Evolutionary conservation across 306 rosid species (phyloP).

Genomic region (Benincasa hispida): DNA sequence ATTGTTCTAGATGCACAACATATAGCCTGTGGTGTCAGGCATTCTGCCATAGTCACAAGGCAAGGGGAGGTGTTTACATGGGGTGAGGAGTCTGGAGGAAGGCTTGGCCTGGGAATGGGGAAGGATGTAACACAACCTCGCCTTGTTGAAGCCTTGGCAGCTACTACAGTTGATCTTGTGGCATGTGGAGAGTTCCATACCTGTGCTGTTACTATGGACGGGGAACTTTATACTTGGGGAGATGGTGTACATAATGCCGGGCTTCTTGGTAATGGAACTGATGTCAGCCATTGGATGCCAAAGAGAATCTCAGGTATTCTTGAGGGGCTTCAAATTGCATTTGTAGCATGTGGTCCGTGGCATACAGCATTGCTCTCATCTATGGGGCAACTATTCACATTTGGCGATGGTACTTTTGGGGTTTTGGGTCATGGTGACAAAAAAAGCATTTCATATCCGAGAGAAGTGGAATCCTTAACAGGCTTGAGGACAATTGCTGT

Average conservation of each 20-base stretch:
- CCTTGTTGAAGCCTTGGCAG: constrained; percentile 72
- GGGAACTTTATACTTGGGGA: constrained; percentile 98
- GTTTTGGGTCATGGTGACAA: constrained; percentile 90
- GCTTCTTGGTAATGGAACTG: constrained; percentile 71
- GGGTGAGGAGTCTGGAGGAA: constrained; percentile 98
- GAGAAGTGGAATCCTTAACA: constrained; percentile 93
- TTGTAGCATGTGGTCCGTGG: constrained; percentile 97
- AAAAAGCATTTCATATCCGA: constrained; percentile 61
- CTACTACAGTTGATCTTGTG: constrained; percentile 64
- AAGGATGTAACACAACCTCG: constrained; percentile 81
- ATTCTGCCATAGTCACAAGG: constrained; percentile 86
- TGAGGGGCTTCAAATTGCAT: constrained; percentile 90
- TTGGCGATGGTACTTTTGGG: constrained; percentile 98
- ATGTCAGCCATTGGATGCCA: constrained; percentile 92
- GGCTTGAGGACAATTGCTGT: constrained; percentile 92
- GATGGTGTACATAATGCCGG: constrained; percentile 66
- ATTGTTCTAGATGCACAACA: constrained; percentile 77
- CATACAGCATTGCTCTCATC: constrained; percentile 96
- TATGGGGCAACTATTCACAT: constrained; percentile 83
- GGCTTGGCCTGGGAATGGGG: constrained; percentile 96
- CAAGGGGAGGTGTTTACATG: constrained; percentile 92
- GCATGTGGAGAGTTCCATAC: constrained; percentile 97
- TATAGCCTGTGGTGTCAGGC: constrained; percentile 87
- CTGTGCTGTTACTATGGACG: constrained; percentile 94
- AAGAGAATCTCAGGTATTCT: constrained; percentile 76